Evolutionary conservation across 352 stramenopile genomes (phyloP).

Genomic region (Globisporangium emineosum): DNA sequence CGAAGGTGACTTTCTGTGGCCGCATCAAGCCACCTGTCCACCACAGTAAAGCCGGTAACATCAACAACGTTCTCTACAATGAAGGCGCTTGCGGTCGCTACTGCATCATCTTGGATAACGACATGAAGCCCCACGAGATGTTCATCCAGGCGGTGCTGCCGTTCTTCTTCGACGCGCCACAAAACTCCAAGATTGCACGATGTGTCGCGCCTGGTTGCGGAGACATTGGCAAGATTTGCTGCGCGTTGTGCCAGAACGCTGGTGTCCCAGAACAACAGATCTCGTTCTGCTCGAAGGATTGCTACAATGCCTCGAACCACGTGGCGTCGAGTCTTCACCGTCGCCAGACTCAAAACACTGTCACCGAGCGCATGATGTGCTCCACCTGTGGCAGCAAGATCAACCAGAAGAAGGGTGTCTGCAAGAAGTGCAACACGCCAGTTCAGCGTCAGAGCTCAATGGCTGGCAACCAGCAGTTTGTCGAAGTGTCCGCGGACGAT

Average conservation of each 20-base stretch:
- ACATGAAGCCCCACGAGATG: conserved; percentile 82
- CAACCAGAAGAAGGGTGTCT: conserved; percentile 63
- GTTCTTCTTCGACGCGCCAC: conserved; percentile 67
- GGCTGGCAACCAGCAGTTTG: conserved; percentile 32
- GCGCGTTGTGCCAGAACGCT: conserved; percentile 56
- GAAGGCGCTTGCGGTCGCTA: conserved; percentile 67
- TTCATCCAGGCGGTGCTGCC: conserved; percentile 67
- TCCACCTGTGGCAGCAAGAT: conserved; percentile 61
- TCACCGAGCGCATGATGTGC: conserved; percentile 61
- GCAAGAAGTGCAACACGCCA: conserved; percentile 44
- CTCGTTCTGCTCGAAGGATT: conserved; percentile 80
- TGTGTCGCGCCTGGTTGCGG: conserved; percentile 59
- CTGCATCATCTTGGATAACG: conserved; percentile 77
- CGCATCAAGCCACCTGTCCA: conserved; percentile 70
- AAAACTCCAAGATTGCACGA: conserved; percentile 64
- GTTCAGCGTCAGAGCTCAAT: conserved; percentile 10
- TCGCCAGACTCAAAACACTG: conserved; percentile 66
- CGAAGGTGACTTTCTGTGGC: conserved; percentile 59
- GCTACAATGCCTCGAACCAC: conserved; percentile 68
- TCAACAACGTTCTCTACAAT: conserved; percentile 84
- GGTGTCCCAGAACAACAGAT: conserved; percentile 63
- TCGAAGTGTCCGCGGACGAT: conserved; percentile 48
- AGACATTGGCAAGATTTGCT: conserved; percentile 76
- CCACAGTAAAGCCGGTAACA: conserved; percentile 78
- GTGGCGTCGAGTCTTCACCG: conserved; percentile 61